Percentiles rank a stretch among this genome's conserved stretches.
Evolutionary conservation across 2,329 filamentous ascomycete species (phyloP).

Genomic region (Myriangium duriaei): DNA sequence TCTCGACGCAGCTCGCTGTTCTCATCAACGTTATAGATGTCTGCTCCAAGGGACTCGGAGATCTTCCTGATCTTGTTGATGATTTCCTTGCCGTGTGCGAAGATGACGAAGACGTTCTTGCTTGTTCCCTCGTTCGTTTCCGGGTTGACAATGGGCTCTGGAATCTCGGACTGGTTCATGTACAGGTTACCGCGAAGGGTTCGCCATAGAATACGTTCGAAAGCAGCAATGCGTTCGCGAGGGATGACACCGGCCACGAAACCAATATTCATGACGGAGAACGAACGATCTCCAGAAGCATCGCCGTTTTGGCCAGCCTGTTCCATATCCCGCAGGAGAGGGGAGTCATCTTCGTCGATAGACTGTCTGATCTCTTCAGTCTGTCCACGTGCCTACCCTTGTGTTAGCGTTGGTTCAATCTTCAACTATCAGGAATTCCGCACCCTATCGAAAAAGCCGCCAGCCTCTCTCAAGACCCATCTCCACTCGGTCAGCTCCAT

Average conservation of each 20-base stretch:
- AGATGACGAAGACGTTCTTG: constrained; percentile 99
- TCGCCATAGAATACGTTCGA: constrained; percentile 95
- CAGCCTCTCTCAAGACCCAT: constrained; percentile 92
- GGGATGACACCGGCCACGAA: constrained; percentile 95
- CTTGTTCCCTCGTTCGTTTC: constrained; percentile 80
- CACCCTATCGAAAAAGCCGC: constrained; percentile 84
- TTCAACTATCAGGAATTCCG: constrained; percentile 1
- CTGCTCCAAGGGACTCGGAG: constrained; percentile 89
- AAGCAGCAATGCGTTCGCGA: constrained; percentile 82
- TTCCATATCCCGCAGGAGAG: constrained; percentile 84
- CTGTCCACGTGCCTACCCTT: constrained; percentile 63
- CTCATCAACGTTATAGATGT: constrained; percentile 94
- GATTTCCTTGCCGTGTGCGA: constrained; percentile 96
- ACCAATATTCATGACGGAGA: constrained; percentile 97
- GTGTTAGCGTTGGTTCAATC: constrained; percentile 1
- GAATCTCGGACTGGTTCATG: constrained; percentile 99
- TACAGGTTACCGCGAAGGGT: constrained; percentile 95
- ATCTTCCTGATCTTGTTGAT: constrained; percentile 98
- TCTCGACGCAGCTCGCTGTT: constrained; percentile 90
- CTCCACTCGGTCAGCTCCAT: constrained; percentile 96
- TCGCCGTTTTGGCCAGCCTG: constrained; percentile 60
- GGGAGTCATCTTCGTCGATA: constrained; percentile 81
- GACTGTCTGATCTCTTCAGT: constrained; percentile 93
- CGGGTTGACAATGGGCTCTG: constrained; percentile 83
- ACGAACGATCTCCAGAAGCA: constrained; percentile 62